Conservation (phyloP, 2,329 filamentous ascomycete genomes). For the Arthroderma sp. region DNA sequence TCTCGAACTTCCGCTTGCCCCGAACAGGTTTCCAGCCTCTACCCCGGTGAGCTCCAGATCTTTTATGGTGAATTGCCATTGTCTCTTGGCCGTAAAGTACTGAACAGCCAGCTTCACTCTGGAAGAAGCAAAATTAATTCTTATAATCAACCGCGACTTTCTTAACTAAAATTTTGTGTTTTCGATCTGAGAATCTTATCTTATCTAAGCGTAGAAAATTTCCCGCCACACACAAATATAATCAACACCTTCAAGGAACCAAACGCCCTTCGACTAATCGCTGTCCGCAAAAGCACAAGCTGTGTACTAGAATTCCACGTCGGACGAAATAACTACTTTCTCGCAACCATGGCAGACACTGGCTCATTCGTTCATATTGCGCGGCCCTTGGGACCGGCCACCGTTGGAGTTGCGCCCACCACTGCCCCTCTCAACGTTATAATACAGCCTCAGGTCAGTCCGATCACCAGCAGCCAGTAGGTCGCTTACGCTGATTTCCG, state of each 20-base stretch:
- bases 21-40: background rate
- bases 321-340: background rate
- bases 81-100: background rate
- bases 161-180: conserved; percentile 14
- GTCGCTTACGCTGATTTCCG: background rate
- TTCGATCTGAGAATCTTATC: conserved; percentile 25
- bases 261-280: background rate
- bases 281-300: background rate
- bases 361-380: conserved; percentile 91
- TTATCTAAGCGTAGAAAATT: conserved; percentile 39
- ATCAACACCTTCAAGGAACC: conserved; percentile 9
- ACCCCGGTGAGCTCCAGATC: background rate
- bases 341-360: conserved; percentile 56
- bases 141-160: background rate
- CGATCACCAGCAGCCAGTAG: background rate
- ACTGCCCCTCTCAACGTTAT: conserved; percentile 87
- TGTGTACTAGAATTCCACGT: background rate
- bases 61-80: background rate
- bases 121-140: no score
- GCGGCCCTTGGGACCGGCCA: conserved; percentile 73
- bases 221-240: conserved; percentile 18
- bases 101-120: background rate
- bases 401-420: conserved; percentile 66
- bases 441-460: conserved; percentile 80
- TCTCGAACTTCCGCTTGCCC: conserved; percentile 20